Evolutionary conservation across 345 rosid species (phyloP).

Genomic region (Eucalyptus cladocalyx): DNA sequence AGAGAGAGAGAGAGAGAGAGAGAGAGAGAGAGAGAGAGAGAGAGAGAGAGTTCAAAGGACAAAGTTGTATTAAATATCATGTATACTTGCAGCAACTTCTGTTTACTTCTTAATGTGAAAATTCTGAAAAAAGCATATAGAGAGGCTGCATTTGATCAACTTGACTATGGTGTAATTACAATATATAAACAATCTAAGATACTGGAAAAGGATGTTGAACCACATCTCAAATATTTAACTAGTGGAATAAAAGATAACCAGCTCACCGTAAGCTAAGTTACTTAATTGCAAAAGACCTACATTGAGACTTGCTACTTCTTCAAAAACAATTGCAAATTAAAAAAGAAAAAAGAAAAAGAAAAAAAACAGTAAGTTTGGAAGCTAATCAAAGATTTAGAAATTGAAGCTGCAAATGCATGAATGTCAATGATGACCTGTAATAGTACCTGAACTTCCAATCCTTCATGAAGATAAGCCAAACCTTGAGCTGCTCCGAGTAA

Average conservation of each 20-base stretch:
- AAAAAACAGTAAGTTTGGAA: neutral
- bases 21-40: too few relatives aligned
- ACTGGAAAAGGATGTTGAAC: neutral
- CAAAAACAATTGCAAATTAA: neutral
- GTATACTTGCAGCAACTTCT: neutral
- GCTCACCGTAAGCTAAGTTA: neutral
- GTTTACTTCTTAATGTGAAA: neutral
- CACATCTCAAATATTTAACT: neutral
- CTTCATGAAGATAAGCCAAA: constrained; percentile 72
- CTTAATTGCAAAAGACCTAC: neutral
- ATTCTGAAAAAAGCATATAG: neutral
- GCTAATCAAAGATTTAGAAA: neutral
- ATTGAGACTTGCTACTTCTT: neutral
- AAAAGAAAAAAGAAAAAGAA: fast-evolving
- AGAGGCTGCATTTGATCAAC: neutral
- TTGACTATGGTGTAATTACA: neutral
- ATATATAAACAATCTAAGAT: neutral
- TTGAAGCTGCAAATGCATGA: neutral
- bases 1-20: too few relatives aligned
- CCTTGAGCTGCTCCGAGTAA: constrained; percentile 81
- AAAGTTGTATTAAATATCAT: neutral
- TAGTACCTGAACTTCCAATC: constrained; percentile 63
- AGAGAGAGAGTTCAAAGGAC: neutral
- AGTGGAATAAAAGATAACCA: neutral
- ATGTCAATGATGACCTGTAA: neutral